A percentile compares a stretch with the other conserved stretches of the same genome.
Conservation (phyloP, 306 rosid species). For the Urtica urens region DNA sequence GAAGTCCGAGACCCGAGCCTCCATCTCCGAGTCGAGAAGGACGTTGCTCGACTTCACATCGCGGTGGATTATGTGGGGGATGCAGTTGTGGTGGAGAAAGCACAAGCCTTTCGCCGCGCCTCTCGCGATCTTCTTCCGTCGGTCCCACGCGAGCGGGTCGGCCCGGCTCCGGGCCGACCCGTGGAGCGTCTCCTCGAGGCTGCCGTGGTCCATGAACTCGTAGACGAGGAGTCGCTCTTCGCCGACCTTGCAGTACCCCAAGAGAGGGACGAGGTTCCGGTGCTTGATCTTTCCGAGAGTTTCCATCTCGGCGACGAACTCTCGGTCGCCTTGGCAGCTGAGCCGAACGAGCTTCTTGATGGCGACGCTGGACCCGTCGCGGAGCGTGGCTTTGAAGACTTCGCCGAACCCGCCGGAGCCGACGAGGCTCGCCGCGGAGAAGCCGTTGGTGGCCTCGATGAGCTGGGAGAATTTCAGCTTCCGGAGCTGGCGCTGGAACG, state of each 20-base stretch:
- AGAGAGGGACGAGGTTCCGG: conserved; percentile 66
- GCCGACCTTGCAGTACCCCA: conserved; percentile 91
- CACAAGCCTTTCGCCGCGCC: conserved; percentile 96
- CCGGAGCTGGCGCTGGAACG: conserved; percentile 89
- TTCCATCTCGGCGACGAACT: conserved; percentile 99
- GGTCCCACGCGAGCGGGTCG: conserved; percentile 73
- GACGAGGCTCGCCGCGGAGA: conserved; percentile 88
- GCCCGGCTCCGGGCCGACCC: conserved; percentile 53
- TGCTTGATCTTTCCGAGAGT: conserved; percentile 94
- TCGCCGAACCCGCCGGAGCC: conserved; percentile 98
- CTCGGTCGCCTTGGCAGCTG: conserved; percentile 93
- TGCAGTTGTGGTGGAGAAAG: conserved; percentile 94
- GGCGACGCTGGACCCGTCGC: conserved; percentile 89
- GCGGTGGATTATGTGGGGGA: conserved; percentile 92
- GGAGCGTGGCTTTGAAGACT: conserved; percentile 84
- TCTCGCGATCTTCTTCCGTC: conserved; percentile 80
- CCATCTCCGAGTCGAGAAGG: conserved; percentile 77
- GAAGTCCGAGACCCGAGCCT: conserved; percentile 83
- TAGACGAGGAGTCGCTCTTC: conserved; percentile 94
- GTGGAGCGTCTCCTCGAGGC: conserved; percentile 97
- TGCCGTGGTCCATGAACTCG: conserved; percentile 89
- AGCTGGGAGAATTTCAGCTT: conserved; percentile 92
- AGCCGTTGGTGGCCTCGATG: conserved; percentile 95
- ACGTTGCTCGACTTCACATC: conserved; percentile 99
- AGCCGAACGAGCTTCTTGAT: conserved; percentile 82